Evolutionary conservation across 306 rosid species (phyloP), one percentile per base, ranked within the genome.

Genomic region (Castanea crenata): DNA sequence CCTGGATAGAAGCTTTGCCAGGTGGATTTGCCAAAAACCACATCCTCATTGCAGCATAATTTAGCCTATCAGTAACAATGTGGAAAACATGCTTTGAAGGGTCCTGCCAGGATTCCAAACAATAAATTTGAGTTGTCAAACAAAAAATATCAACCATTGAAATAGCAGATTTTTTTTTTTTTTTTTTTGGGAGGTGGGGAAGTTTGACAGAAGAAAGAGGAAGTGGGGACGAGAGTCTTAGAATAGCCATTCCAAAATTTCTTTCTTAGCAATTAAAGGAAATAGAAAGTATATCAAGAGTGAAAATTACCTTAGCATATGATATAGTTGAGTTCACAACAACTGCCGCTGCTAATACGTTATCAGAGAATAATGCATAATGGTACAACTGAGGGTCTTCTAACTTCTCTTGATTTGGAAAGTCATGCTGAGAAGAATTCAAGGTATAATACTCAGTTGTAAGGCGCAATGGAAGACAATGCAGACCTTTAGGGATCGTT

Each of bases 31-130:
- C 92, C 84, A 91, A 83, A 86, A 95, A 95, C 99, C 99, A 95
- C 98, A 95, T 95, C 83, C 97, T 95, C 99, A 91, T 95, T 1
- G 97, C 98, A 3, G 98, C 99, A 78, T 90, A 91, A 73, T 95
- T 93, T 86, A 95, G 98, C 83, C 88, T 91, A 71, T 95, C 99
- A 6, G 94, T 95, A 58, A 95, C 95, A 76, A 95, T 78, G 87
- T 95, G 99, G 86, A 95, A 93, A 79, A 95, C 99, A 77, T 91
- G 96, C 67, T 85, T 91, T n/a, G 92, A 82, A 41, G 98, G 81
- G 71, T 91, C 90, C 99, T 95, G 96, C 75, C 82, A 82, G 72
- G 55, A 75, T 69, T 52, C 68, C 80, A 73, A 74, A 62, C 38
- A 80, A 46, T 3, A 69, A 79, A 59, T 49, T 76, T 72, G 69